These are phyloP conservation scores for Coemansia sp. DNA, from an alignment of 192 early-diverging fungal genomes.

Conservation along the genomic window DNA sequence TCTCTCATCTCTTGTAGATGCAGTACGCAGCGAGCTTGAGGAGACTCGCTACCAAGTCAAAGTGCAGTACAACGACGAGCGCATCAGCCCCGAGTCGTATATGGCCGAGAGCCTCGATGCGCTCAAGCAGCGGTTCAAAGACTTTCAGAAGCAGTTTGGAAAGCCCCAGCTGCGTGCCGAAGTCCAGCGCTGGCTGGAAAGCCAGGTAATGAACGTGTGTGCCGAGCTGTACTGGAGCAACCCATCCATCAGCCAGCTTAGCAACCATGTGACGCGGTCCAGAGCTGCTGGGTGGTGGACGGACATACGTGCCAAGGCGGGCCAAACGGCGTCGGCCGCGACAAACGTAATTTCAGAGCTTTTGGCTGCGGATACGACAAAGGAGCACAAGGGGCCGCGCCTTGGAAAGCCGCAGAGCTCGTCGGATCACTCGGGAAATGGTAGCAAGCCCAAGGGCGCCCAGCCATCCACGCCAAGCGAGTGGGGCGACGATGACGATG, in stretches of 20 bases:
- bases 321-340: slow-evolving; percentile 27
- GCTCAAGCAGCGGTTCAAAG: slow-evolving; percentile 93
- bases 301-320: slow-evolving; percentile 24
- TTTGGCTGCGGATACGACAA: slow-evolving; percentile 38
- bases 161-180: slow-evolving; percentile 92
- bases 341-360: slow-evolving; percentile 40
- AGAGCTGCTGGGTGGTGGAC: slow-evolving; percentile 51
- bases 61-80: slow-evolving; percentile 96
- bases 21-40: slow-evolving; percentile 92
- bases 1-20: slow-evolving; percentile 80
- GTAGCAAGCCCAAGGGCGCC: slow-evolving; percentile 5
- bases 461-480: slow-evolving; percentile 10
- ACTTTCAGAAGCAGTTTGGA: slow-evolving; percentile 88
- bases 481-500: slow-evolving; percentile 47
- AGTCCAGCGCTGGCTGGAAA: slow-evolving; percentile 89
- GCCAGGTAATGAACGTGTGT: slow-evolving; percentile 86
- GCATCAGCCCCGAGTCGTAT: slow-evolving; percentile 93
- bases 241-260: slow-evolving; percentile 64
- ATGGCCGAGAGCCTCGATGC: slow-evolving; percentile 91
- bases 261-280: slow-evolving; percentile 58
- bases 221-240: slow-evolving; percentile 92
- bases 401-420: slow-evolving; percentile 14
- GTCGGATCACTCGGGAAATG: background rate
- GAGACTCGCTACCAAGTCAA: slow-evolving; percentile 98
- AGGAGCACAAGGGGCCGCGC: slow-evolving; percentile 46